Percentiles rank a stretch among this genome's conserved stretches.
phyloP scores from a whole-genome alignment of 1,284 basidiomycete genomes.

The Calocybe gambosa region DNA sequence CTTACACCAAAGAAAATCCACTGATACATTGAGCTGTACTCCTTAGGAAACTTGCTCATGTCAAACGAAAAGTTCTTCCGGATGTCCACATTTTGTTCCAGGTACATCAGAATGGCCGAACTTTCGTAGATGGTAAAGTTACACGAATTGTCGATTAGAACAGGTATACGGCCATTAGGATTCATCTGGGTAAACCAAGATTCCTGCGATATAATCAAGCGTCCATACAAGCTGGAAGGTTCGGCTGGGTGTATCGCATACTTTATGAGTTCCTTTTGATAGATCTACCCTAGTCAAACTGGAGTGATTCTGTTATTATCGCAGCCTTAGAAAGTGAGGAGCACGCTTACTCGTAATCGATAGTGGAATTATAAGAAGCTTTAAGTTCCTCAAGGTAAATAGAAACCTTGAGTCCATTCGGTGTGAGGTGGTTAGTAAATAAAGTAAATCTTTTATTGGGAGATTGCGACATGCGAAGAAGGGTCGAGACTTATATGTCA shows the following conservation, averaged over 20 bases:
- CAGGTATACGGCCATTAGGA: slow-evolving; percentile 62
- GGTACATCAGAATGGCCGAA: slow-evolving; percentile 61
- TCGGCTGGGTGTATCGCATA: not conserved
- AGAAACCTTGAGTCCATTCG: slow-evolving; percentile 19
- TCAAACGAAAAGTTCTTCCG: slow-evolving; percentile 53
- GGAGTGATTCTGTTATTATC: slow-evolving; percentile 2
- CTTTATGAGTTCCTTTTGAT: slow-evolving; percentile 13
- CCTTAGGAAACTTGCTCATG: slow-evolving; percentile 34
- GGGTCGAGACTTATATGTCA: too few species aligned
- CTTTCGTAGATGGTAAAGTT: slow-evolving; percentile 64
- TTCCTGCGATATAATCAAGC: slow-evolving; percentile 25
- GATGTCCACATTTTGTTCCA: slow-evolving; percentile 55
- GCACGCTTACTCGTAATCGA: slow-evolving; percentile 52
- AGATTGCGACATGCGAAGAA: slow-evolving; percentile 3
- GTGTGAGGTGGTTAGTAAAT: slow-evolving; percentile 17
- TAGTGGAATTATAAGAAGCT: slow-evolving; percentile 41
- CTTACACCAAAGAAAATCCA: slow-evolving; percentile 77
- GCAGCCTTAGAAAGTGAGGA: not conserved
- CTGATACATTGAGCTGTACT: slow-evolving; percentile 58
- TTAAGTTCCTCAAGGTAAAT: slow-evolving; percentile 36
- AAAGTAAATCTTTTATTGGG: slow-evolving; percentile 12
- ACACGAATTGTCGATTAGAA: slow-evolving; percentile 44
- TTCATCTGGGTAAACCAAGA: slow-evolving; percentile 63
- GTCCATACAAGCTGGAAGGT: not conserved
- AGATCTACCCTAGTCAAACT: slow-evolving; percentile 14